Percentiles rank a stretch among this genome's conserved stretches.
These are phyloP conservation scores for Myriosclerotinia curreyana DNA, from an alignment of 2,329 filamentous ascomycete genomes.

Conservation along the genomic window DNA sequence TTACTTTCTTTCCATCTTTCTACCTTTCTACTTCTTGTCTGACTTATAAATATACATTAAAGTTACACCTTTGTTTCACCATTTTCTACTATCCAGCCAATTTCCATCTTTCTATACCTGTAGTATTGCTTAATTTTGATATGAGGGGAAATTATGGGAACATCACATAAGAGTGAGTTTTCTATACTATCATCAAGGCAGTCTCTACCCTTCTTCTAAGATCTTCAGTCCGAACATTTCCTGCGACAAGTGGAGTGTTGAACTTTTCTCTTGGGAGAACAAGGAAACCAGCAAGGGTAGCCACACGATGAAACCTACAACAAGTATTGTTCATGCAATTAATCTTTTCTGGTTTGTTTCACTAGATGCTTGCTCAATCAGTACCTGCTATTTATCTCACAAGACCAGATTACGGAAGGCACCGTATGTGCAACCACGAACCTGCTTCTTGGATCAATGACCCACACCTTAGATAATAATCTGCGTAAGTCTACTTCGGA, in stretches of 20 bases:
- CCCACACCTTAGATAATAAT: not conserved
- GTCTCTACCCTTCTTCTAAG: not conserved
- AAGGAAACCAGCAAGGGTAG: not conserved
- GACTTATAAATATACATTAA: not conserved
- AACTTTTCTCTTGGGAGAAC: not conserved
- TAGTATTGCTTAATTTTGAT: not conserved
- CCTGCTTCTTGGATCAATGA: not conserved
- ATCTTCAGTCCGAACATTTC: not conserved
- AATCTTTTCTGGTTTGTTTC: not conserved
- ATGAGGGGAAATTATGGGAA: not conserved
- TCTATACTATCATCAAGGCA: not conserved
- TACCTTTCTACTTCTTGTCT: not conserved
- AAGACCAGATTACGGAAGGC: not conserved
- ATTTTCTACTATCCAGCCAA: not conserved
- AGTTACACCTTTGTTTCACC: not conserved
- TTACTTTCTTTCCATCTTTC: not conserved
- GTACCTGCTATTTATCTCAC: not conserved
- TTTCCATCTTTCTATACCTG: not conserved
- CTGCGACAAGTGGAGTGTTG: not conserved
- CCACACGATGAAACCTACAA: not conserved
- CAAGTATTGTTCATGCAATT: not conserved
- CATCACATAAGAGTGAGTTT: not conserved
- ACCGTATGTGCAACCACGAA: not conserved
- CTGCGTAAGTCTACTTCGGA: not conserved
- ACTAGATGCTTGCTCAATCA: not conserved